Evolutionary conservation across 345 rosid species (phyloP).

Genomic region (Citrus mangshanensis): DNA sequence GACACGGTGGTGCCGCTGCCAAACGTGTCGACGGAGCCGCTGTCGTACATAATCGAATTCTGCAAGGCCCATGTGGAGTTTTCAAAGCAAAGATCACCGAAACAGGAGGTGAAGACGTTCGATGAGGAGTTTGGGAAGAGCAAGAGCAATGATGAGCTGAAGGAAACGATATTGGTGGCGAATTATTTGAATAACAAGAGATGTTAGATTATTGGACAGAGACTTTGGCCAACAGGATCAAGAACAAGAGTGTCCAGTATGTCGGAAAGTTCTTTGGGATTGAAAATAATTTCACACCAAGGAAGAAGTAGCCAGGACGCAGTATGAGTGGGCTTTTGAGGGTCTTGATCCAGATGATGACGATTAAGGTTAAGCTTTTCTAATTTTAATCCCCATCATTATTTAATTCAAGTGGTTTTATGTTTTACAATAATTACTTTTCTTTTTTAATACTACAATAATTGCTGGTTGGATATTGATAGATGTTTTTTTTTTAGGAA

Average conservation of each 20-base stretch:
- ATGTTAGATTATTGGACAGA: slow-evolving; percentile 25
- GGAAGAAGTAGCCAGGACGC: slow-evolving; percentile 17
- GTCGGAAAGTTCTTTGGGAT: slow-evolving; percentile 32
- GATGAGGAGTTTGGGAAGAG: slow-evolving; percentile 8
- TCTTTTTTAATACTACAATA: too few relatives aligned
- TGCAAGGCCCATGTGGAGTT: slow-evolving; percentile 19
- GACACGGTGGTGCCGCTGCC: slow-evolving; percentile 21
- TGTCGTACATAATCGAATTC: slow-evolving; percentile 20
- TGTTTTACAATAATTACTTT: too few relatives aligned
- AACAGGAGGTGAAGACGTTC: slow-evolving; percentile 7
- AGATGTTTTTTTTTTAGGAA: too few relatives aligned
- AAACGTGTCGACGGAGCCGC: slow-evolving; percentile 17
- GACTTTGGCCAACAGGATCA: slow-evolving; percentile 28
- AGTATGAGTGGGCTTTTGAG: slow-evolving; percentile 32
- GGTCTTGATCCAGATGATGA: not conserved
- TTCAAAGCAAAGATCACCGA: not conserved
- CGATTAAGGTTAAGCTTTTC: too few relatives aligned
- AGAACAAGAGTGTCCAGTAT: slow-evolving; percentile 36
- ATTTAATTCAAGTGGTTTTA: too few relatives aligned
- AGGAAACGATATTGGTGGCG: slow-evolving; percentile 27
- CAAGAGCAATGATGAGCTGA: slow-evolving; percentile 15
- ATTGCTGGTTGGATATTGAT: too few relatives aligned
- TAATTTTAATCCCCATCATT: too few relatives aligned
- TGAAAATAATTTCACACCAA: slow-evolving; percentile 26
- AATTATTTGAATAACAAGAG: slow-evolving; percentile 31